Conservation (phyloP, 768 basidiomycete species). For the Tulasnella sp. region DNA sequence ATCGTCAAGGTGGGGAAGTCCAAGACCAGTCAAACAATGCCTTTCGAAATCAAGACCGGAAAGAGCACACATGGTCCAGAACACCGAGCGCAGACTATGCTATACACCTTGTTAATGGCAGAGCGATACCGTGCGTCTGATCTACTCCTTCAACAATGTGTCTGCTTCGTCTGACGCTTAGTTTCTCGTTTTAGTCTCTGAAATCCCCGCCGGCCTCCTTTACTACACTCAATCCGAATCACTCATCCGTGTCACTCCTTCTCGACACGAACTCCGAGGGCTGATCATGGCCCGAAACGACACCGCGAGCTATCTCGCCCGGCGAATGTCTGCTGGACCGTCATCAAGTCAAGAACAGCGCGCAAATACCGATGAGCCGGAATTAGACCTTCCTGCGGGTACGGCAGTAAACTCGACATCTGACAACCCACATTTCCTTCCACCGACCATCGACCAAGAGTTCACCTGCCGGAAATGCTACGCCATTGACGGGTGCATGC, state of each 20-base stretch:
- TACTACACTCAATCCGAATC: slow-evolving; percentile 94
- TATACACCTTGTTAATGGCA: slow-evolving; percentile 87
- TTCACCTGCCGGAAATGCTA: slow-evolving; percentile 81
- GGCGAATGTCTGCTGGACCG: slow-evolving; percentile 45
- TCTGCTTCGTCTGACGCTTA: not conserved
- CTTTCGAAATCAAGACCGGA: slow-evolving; percentile 97
- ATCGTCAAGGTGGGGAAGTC: slow-evolving; percentile 51
- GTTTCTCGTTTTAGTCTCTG: slow-evolving; percentile 51
- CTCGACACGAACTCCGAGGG: slow-evolving; percentile 80
- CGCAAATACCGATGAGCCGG: slow-evolving; percentile 28
- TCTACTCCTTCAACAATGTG: not conserved
- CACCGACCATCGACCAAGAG: slow-evolving; percentile 83
- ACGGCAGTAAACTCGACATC: not conserved
- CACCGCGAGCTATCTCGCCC: slow-evolving; percentile 75
- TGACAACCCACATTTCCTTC: slow-evolving; percentile 62
- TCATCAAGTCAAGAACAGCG: slow-evolving; percentile 21
- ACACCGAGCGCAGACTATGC: slow-evolving; percentile 96
- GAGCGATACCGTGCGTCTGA: slow-evolving; percentile 71
- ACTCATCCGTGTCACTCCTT: slow-evolving; percentile 78
- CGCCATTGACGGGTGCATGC: slow-evolving; percentile 83
- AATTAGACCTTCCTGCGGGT: slow-evolving; percentile 14
- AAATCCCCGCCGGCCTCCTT: slow-evolving; percentile 80
- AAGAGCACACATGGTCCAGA: slow-evolving; percentile 76
- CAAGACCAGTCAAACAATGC: slow-evolving; percentile 51
- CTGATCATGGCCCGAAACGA: slow-evolving; percentile 83